Percentiles rank a stretch among this genome's conserved stretches.
Conservation (phyloP, 805 yeast genomes). For the Candida hispaniensis region DNA sequence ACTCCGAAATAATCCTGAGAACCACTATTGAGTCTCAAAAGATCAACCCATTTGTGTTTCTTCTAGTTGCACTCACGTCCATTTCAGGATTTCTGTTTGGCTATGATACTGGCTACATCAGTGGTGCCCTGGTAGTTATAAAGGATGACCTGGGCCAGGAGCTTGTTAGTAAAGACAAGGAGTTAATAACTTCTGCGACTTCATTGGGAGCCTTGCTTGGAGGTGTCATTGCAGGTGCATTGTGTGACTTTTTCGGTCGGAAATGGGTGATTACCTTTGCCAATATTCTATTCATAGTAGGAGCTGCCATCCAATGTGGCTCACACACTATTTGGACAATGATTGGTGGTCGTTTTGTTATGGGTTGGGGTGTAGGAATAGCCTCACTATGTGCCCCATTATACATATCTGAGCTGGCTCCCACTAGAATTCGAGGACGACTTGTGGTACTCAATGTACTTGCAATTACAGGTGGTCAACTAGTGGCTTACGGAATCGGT, state of each 20-base stretch:
- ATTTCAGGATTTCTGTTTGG: conserved; percentile 96
- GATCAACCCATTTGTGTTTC: conserved; percentile 47
- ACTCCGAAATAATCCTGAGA: too few relatives aligned
- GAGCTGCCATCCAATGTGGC: conserved; percentile 76
- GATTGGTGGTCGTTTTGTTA: conserved; percentile 82
- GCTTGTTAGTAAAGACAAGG: conserved; percentile 70
- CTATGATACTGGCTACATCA: conserved; percentile 93
- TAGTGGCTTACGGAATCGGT: conserved; percentile 87
- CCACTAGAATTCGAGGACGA: conserved; percentile 83
- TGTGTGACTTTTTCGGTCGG: conserved; percentile 78
- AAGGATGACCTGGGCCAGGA: conserved; percentile 56
- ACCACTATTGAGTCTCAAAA: conserved; percentile 26
- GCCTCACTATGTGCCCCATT: conserved; percentile 93
- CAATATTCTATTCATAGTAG: conserved; percentile 69
- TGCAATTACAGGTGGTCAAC: conserved; percentile 91
- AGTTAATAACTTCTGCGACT: conserved; percentile 87
- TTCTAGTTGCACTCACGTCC: conserved; percentile 60
- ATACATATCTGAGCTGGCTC: conserved; percentile 86
- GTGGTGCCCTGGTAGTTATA: conserved; percentile 81
- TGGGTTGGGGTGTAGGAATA: conserved; percentile 95
- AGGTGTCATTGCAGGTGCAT: conserved; percentile 63
- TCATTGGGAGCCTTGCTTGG: conserved; percentile 86
- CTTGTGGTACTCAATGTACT: conserved; percentile 78
- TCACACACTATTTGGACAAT: conserved; percentile 78
- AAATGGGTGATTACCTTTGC: conserved; percentile 76